A percentile compares a stretch with the other conserved stretches of the same genome.
These are phyloP conservation scores for Corynespora cassiicola DNA, from an alignment of 2,329 filamentous ascomycete genomes.

Conservation along the genomic window DNA sequence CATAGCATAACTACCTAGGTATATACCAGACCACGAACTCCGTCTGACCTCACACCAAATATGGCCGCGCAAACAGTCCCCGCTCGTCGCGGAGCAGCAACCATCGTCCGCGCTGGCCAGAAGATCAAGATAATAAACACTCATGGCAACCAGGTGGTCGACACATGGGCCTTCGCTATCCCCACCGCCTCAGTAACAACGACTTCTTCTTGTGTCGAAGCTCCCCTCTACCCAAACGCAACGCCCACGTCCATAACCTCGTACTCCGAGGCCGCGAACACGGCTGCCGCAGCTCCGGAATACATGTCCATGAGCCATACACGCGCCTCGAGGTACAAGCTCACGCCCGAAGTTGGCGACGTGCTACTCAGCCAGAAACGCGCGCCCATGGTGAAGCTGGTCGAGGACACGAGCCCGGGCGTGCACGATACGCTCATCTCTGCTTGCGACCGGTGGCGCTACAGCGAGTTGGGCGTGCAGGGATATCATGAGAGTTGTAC, in stretches of 20 bases:
- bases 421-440: constrained; percentile 44
- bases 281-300: constrained; percentile 34
- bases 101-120: constrained; percentile 45
- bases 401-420: constrained; percentile 41
- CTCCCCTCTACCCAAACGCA: constrained; percentile 35
- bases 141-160: constrained; percentile 57
- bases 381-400: constrained; percentile 37
- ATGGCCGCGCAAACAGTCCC: constrained; percentile 44
- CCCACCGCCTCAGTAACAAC: constrained; percentile 24
- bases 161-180: constrained; percentile 57
- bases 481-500: constrained; percentile 44
- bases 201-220: constrained; percentile 27
- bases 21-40: not conserved
- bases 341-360: constrained; percentile 37
- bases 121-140: constrained; percentile 56
- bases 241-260: constrained; percentile 24
- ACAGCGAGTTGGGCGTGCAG: constrained; percentile 37
- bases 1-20: not conserved
- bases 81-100: constrained; percentile 53
- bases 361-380: constrained; percentile 41
- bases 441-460: constrained; percentile 45
- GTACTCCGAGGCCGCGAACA: constrained; percentile 32
- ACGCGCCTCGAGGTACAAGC: constrained; percentile 33
- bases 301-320: constrained; percentile 47
- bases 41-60: not conserved